These are phyloP conservation scores for Antrodiella citrinella DNA, from an alignment of 768 basidiomycete genomes.

Conservation along the genomic window DNA sequence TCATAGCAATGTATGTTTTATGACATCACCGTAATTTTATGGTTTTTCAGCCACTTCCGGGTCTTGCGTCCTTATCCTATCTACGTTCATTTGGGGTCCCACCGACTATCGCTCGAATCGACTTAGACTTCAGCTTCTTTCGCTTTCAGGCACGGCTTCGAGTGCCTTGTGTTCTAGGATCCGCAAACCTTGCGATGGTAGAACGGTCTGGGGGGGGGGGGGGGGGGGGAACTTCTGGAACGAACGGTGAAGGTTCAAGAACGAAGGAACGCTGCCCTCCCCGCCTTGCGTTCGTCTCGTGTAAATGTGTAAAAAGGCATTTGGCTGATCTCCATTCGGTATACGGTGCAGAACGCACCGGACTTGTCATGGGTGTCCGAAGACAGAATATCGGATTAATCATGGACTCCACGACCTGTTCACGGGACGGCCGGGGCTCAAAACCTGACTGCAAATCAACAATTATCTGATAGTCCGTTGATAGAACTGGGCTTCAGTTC, in stretches of 20 bases:
- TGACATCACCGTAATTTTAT: conserved; percentile 9
- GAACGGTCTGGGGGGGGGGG: neutral
- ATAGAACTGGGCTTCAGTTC: no score
- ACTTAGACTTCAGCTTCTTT: neutral
- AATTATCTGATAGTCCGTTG: neutral
- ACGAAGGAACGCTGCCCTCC: neutral
- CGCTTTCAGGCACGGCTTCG: neutral
- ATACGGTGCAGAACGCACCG: neutral
- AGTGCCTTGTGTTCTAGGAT: neutral
- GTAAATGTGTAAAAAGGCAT: no score
- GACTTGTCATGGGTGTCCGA: neutral
- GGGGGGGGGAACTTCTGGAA: neutral
- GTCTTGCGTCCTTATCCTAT: neutral
- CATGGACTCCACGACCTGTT: neutral
- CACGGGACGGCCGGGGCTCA: neutral
- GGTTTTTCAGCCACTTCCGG: neutral
- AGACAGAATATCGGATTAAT: neutral
- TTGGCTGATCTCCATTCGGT: neutral
- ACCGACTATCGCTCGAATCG: neutral
- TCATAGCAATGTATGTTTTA: conserved; percentile 1
- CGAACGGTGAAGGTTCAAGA: neutral
- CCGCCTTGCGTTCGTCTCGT: neutral
- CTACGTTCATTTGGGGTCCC: neutral
- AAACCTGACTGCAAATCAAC: neutral
- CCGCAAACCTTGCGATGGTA: neutral